Base-by-base conservation (phyloP, 768 basidiomycete species). In the Rhizopogon rudus region DNA sequence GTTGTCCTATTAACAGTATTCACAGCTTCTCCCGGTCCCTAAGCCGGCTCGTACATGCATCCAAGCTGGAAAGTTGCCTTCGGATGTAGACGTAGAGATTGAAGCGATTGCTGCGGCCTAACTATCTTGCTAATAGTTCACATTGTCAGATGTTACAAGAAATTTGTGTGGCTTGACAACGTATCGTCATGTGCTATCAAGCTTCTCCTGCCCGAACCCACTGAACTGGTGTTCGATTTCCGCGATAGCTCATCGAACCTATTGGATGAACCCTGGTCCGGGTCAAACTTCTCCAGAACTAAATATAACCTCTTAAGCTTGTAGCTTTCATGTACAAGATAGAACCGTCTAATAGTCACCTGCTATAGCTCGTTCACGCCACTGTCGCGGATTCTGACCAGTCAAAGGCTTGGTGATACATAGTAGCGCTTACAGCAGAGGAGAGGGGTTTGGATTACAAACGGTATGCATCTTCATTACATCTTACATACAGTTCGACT, bases 41-140 rank as follows among this genome's bases (percentile, higher is more conserved):
- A 88, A 88, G 71, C 90, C 89, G 10, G 82, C 88, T 7, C 72
- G 88, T 53, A 87, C 86, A 8, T 87, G 84, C 67, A 87, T 92
- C 58, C 87, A 90, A 71, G 86, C 83, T 12, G 84, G 79, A 7
- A 78, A 79, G 59, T 74, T 90, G 37, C 87, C 87, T 0, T 75
- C 76, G 60, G 86, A 87, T 57, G 86, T 88, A 6, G 78, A 86
- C 60, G 76, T 88, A 42, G 88, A 91, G 73, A 83, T 89, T 40
- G 88, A 89, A 67, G 81, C 77, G 7, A 84, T 86, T 56, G 82
- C 84, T n/a, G 67, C 77, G 33, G 59, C 54, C 43, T 67, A 50
- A 62, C 31, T 33, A 22, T 37, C 25, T 25, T 25, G 25, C 25
- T 25, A 25, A 25, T 25, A 25, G 3, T 25, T 25, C 4, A 1